A percentile compares a stretch with the other conserved stretches of the same genome.
Conservation (phyloP, 2,329 filamentous ascomycete genomes). For the Microcyclospora tardicrescens region DNA sequence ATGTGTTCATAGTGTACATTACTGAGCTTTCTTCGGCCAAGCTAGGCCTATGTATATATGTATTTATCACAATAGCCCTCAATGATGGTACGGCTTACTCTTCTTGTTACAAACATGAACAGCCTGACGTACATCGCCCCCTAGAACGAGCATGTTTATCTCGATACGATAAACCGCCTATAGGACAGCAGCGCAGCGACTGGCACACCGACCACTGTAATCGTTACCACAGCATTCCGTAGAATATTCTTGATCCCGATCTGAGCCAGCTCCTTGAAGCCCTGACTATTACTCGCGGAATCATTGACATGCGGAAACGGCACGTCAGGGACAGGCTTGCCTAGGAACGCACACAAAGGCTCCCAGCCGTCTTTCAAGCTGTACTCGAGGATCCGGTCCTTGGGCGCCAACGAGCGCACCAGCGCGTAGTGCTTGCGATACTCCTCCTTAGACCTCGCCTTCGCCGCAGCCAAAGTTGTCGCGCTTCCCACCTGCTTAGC, state of each 20-base stretch:
- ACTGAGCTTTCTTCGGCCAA: too few relatives aligned
- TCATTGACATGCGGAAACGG: slow-evolving; percentile 4
- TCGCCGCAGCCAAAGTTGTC: background rate
- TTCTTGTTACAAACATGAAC: too few relatives aligned
- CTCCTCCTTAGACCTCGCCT: slow-evolving; percentile 1
- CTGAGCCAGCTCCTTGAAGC: slow-evolving; percentile 1
- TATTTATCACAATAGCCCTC: too few relatives aligned
- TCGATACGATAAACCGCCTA: too few relatives aligned
- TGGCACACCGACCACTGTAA: too few relatives aligned
- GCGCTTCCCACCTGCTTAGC: background rate
- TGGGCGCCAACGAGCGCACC: background rate
- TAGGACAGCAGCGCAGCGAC: too few relatives aligned
- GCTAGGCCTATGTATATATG: too few relatives aligned
- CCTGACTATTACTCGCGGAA: background rate
- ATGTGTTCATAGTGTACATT: too few relatives aligned
- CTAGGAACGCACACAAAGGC: slow-evolving; percentile 3
- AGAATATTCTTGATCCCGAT: background rate
- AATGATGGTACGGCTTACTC: too few relatives aligned
- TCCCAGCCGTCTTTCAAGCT: slow-evolving; percentile 2
- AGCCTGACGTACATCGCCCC: too few relatives aligned
- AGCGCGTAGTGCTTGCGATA: slow-evolving; percentile 1
- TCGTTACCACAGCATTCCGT: too few relatives aligned
- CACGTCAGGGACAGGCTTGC: slow-evolving; percentile 1
- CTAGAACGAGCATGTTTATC: too few relatives aligned
- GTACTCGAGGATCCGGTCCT: slow-evolving; percentile 1